Evolutionary conservation across 768 basidiomycete genomes (phyloP).

Genomic region (Fistulinella prunicolor): DNA sequence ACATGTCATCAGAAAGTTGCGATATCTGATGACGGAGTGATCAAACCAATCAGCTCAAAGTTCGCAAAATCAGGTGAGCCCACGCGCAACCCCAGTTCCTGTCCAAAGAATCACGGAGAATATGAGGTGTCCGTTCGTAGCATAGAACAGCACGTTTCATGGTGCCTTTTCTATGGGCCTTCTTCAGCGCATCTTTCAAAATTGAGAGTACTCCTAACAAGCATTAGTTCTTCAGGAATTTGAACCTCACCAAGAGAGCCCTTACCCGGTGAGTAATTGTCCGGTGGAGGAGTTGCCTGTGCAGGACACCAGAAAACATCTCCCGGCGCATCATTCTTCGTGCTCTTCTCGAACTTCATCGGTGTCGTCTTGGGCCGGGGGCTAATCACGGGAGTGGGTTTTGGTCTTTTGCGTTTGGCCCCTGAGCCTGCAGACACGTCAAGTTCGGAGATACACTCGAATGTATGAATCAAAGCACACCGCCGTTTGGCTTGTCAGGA

Average conservation of each 20-base stretch:
- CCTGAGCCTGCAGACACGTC: slow-evolving; percentile 11
- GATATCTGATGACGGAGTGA: slow-evolving; percentile 52
- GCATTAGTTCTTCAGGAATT: slow-evolving; percentile 9
- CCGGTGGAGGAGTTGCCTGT: slow-evolving; percentile 41
- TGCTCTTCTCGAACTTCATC: slow-evolving; percentile 11
- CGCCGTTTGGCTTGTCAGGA: slow-evolving; percentile 8
- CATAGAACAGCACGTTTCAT: slow-evolving; percentile 63
- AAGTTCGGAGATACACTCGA: background rate
- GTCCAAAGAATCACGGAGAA: slow-evolving; percentile 60
- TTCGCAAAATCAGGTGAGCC: slow-evolving; percentile 1
- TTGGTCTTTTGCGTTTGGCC: slow-evolving; percentile 15
- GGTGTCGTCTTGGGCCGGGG: background rate
- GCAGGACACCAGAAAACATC: slow-evolving; percentile 69
- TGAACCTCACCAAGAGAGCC: slow-evolving; percentile 23
- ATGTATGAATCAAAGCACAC: slow-evolving; percentile 1
- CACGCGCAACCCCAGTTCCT: slow-evolving; percentile 68
- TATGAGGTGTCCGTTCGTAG: slow-evolving; percentile 57
- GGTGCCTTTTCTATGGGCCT: slow-evolving; percentile 47
- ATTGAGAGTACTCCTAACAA: slow-evolving; percentile 60
- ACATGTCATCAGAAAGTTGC: slow-evolving; percentile 81
- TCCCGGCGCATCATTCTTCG: slow-evolving; percentile 13
- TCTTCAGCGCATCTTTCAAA: slow-evolving; percentile 52
- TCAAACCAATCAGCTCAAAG: background rate
- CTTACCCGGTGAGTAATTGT: slow-evolving; percentile 66
- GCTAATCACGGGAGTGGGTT: slow-evolving; percentile 1